Conservation (phyloP, 73 alveolate species). For the Paraurostyla sp. region DNA sequence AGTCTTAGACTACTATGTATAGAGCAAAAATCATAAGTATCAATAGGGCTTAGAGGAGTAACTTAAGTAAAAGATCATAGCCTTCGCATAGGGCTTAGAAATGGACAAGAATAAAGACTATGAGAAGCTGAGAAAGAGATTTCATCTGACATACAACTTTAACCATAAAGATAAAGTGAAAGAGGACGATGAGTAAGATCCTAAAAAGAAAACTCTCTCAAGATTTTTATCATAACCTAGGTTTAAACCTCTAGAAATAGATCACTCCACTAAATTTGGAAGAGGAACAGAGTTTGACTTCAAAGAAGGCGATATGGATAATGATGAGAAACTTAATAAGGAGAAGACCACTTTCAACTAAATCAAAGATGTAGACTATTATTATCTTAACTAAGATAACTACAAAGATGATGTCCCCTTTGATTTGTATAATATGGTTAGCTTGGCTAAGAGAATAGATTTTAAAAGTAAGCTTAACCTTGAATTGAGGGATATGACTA, state of each 20-base stretch:
- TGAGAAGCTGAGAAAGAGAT: not conserved
- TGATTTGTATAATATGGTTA: conserved; percentile 73
- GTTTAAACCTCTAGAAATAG: not conserved
- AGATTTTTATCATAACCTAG: conserved; percentile 1
- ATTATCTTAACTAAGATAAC: conserved; percentile 52
- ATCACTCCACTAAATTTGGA: conserved; percentile 16
- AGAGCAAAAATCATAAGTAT: not conserved
- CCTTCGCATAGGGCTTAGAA: conserved; percentile 15
- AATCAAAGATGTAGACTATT: conserved; percentile 43
- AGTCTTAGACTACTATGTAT: conserved; percentile 6
- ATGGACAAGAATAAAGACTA: conserved; percentile 55
- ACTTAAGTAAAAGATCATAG: conserved; percentile 19
- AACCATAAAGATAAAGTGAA: not conserved
- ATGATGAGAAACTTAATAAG: not conserved
- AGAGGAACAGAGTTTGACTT: not conserved
- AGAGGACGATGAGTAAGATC: not conserved
- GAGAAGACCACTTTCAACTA: conserved; percentile 50
- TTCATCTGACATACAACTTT: conserved; percentile 29
- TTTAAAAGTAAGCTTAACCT: conserved; percentile 25
- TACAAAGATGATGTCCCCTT: conserved; percentile 74
- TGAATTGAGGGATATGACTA: not conserved
- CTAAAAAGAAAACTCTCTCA: not conserved
- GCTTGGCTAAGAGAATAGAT: conserved; percentile 57
- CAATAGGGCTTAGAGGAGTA: conserved; percentile 19
- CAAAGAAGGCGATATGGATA: not conserved